Evolutionary conservation across 306 rosid species (phyloP).

Genomic region (Rosa lucieae): DNA sequence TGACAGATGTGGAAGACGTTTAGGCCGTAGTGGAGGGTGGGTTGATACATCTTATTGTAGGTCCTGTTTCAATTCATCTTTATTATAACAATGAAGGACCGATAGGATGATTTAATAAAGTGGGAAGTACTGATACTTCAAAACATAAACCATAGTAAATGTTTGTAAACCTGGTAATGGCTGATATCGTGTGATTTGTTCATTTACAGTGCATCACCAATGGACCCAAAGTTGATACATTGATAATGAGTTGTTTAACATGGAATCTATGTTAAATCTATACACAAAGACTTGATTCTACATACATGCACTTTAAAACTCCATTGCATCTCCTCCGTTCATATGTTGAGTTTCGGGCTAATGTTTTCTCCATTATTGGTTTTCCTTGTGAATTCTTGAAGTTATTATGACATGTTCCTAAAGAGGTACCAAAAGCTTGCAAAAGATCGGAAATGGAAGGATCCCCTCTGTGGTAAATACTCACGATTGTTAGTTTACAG

Average conservation of each 20-base stretch:
- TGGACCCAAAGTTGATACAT: background rate
- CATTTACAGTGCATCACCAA: background rate
- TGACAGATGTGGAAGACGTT: slow-evolving; percentile 85
- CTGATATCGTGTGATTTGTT: background rate
- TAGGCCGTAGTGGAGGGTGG: slow-evolving; percentile 98
- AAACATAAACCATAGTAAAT: background rate
- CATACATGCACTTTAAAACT: background rate
- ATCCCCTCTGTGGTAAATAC: slow-evolving; percentile 68
- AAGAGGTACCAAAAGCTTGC: slow-evolving; percentile 71
- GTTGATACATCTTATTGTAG: slow-evolving; percentile 11
- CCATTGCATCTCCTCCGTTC: background rate
- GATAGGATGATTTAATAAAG: background rate
- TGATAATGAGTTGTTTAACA: background rate
- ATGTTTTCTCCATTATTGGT: background rate
- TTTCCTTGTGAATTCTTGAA: slow-evolving; percentile 21
- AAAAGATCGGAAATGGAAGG: slow-evolving; percentile 66
- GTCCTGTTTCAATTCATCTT: slow-evolving; percentile 12
- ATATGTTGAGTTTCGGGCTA: background rate
- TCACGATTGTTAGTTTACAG: slow-evolving; percentile 15
- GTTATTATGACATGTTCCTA: slow-evolving; percentile 81
- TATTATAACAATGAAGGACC: background rate
- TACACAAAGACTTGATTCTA: too few relatives aligned
- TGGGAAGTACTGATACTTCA: background rate
- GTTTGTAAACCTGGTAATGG: background rate
- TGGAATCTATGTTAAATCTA: background rate